These are phyloP conservation scores for Mycena olivaceomarginata DNA, from an alignment of 768 basidiomycete species.

Conservation along the genomic window DNA sequence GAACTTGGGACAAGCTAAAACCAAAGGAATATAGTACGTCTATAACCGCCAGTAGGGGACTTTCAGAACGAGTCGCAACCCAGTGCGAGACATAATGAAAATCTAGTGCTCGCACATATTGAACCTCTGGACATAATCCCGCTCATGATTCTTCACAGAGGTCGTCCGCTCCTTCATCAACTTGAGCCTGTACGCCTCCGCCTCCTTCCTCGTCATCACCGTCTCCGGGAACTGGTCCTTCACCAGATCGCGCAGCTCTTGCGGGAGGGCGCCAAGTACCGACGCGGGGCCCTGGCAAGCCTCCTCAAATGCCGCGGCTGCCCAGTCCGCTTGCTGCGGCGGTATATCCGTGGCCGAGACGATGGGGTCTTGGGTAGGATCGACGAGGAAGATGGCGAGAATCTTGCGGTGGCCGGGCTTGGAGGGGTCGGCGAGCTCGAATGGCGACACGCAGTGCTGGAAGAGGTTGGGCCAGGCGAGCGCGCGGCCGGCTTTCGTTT, in stretches of 20 bases:
- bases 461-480: slow-evolving; percentile 62
- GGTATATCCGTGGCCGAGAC: slow-evolving; percentile 54
- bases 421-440: slow-evolving; percentile 55
- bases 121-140: slow-evolving; percentile 30
- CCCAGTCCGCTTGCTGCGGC: slow-evolving; percentile 57
- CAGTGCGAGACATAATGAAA: too few species aligned
- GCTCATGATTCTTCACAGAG: slow-evolving; percentile 28
- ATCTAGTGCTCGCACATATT: slow-evolving; percentile 45
- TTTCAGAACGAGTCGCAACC: too few species aligned
- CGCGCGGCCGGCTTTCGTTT: slow-evolving; percentile 52
- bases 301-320: slow-evolving; percentile 41
- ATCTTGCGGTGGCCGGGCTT: slow-evolving; percentile 63
- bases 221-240: slow-evolving; percentile 28
- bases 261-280: slow-evolving; percentile 8
- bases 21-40: too few species aligned
- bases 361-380: slow-evolving; percentile 54
- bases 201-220: slow-evolving; percentile 37
- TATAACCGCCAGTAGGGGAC: too few species aligned
- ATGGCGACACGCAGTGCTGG: slow-evolving; percentile 60
- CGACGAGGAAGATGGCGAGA: slow-evolving; percentile 60
- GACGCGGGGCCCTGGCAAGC: neutral
- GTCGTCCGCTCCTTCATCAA: slow-evolving; percentile 49
- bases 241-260: slow-evolving; percentile 38
- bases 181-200: slow-evolving; percentile 38
- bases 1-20: too few species aligned